Percentiles rank a stretch among this genome's conserved stretches.
These are phyloP conservation scores for Fusarium sp. DNA, from an alignment of 2,329 filamentous ascomycete genomes.

Conservation along the genomic window DNA sequence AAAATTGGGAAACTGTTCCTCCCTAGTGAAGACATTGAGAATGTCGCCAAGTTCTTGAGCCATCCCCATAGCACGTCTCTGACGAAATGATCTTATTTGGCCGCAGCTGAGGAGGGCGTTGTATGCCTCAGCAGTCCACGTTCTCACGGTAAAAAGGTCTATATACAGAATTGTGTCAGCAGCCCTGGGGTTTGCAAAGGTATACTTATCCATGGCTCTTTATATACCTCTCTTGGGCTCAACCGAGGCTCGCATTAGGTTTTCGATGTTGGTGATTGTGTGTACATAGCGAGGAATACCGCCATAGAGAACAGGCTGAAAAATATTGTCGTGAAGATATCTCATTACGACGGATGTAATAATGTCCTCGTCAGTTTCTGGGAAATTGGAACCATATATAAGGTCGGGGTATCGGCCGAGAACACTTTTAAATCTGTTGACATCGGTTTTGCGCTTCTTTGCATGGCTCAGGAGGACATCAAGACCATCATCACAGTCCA, in stretches of 20 bases:
- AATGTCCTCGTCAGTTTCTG: conserved; percentile 56
- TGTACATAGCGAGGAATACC: conserved; percentile 40
- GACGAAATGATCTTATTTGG: conserved; percentile 46
- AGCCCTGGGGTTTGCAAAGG: too few species aligned
- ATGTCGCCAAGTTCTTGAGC: conserved; percentile 47
- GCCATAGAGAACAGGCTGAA: conserved; percentile 51
- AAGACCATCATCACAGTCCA: conserved; percentile 45
- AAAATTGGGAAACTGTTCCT: conserved; percentile 42
- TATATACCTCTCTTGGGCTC: conserved; percentile 54
- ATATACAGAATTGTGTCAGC: background rate
- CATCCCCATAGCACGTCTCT: conserved; percentile 44
- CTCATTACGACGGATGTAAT: conserved; percentile 53
- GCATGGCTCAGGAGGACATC: conserved; percentile 39
- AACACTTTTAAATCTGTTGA: conserved; percentile 43
- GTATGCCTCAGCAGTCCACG: conserved; percentile 55
- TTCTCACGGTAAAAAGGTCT: conserved; percentile 55
- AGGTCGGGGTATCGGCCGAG: conserved; percentile 51
- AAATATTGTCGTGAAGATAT: conserved; percentile 53
- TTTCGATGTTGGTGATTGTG: conserved; percentile 52
- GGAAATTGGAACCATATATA: conserved; percentile 48
- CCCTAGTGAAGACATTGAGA: conserved; percentile 48
- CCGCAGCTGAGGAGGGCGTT: conserved; percentile 52
- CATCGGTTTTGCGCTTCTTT: conserved; percentile 44
- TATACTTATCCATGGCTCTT: background rate
- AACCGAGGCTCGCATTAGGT: conserved; percentile 51